Base-by-base conservation (phyloP, 1,284 basidiomycete species). In the Sphagnurus paluster region DNA sequence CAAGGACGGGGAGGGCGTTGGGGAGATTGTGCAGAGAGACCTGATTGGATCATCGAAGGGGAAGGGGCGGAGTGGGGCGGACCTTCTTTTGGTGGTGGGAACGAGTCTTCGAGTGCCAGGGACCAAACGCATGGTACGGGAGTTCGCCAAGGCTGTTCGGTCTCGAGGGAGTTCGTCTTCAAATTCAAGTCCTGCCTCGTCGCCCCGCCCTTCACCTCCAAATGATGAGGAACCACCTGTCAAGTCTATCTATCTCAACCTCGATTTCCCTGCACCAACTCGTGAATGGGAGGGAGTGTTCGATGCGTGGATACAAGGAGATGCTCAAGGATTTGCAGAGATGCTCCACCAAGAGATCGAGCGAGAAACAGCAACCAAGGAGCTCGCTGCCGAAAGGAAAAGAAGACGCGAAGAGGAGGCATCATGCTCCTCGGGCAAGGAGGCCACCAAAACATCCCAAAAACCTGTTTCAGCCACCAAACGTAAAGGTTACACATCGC, bases 231-330 rank as follows among this genome's bases (percentile, higher is more conserved):
- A 68, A 47, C 66, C 67, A 25, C 77, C 81, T 0, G 72, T 91
- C 42, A 85, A 81, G 60, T 81, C 87, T 0, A 76, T 97, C 16
- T 92, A 93, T 64, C 74, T 97, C 50, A 97, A 97, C 66, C 72
- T 92, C 46, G 93, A 97, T 58, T 93, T 94, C 58, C 94, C 94
- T 0, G 79, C 84, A 10, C 90, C 90, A 8, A 84, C 84, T 5
- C 76, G 82, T 41, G 90, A 94, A 56, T 97, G 93, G 93, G 86
- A 90, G 54, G 90, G 84, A 17, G 85, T 94, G 2, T 97, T 98
- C 58, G 93, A 98, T 65, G 79, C 84, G 21, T 98, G 93, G 91
- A 67, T 94, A 37, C 83, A 92, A 57, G 93, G 93, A 2, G 92
- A 98, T 61, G 84, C 92, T 3, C 94, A 97, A 65, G 62, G 62